A percentile compares a stretch with the other conserved stretches of the same genome.
These are phyloP conservation scores for Alternaria sp. DNA, from an alignment of 2,329 filamentous ascomycete species.

Conservation along the genomic window DNA sequence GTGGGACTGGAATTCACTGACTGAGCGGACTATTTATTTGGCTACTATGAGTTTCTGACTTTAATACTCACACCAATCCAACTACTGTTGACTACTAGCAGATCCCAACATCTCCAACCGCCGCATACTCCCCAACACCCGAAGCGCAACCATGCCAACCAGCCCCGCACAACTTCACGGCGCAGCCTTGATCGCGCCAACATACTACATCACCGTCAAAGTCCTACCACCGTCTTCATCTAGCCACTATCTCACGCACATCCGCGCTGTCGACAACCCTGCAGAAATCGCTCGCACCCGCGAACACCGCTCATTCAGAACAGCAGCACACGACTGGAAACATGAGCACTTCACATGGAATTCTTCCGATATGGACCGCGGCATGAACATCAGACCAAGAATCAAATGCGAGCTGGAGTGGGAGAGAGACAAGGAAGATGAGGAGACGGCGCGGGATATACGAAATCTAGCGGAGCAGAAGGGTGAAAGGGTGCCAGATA, in stretches of 20 bases:
- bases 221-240: not conserved
- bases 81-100: not conserved
- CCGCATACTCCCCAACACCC: not conserved
- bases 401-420: not conserved
- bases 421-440: not conserved
- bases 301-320: not conserved
- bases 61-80: not conserved
- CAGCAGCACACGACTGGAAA: not conserved
- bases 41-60: not conserved
- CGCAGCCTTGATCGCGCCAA: not conserved
- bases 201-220: not conserved
- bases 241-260: not conserved
- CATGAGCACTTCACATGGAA: not conserved
- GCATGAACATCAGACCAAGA: not conserved
- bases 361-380: not conserved
- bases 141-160: not conserved
- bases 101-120: not conserved
- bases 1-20: not conserved
- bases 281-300: not conserved
- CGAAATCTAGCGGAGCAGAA: not conserved
- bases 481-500: not conserved
- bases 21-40: not conserved
- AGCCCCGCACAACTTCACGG: not conserved
- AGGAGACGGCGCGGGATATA: not conserved
- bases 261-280: not conserved